Evolutionary conservation across 805 yeast genomes (phyloP).

Genomic region (Maudiozyma pseudohumilis): DNA sequence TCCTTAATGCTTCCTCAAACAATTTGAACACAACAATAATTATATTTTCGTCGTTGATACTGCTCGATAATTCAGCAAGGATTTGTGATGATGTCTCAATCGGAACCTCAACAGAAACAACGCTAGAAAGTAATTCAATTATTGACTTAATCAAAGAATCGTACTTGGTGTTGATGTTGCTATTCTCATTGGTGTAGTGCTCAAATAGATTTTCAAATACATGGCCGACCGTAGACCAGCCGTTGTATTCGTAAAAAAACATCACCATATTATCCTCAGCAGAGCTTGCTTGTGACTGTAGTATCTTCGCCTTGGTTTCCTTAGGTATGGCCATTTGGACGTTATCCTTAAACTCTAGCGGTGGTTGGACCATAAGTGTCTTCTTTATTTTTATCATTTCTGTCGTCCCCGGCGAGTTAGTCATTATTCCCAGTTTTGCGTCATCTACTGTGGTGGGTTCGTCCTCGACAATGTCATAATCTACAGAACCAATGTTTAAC

Average conservation of each 20-base stretch:
- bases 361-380: constrained; percentile 43
- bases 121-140: constrained; percentile 40
- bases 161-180: constrained; percentile 24
- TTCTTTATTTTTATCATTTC: constrained; percentile 44
- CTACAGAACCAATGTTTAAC: constrained; percentile 31
- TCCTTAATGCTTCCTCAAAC: constrained; percentile 58
- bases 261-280: constrained; percentile 36
- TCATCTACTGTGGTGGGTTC: neutral
- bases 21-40: constrained; percentile 52
- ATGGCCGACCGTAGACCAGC: constrained; percentile 82
- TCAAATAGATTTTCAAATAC: constrained; percentile 50
- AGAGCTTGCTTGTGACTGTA: constrained; percentile 26
- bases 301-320: constrained; percentile 62
- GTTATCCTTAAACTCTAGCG: constrained; percentile 40
- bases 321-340: constrained; percentile 37
- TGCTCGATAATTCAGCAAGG: constrained; percentile 30
- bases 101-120: constrained; percentile 32
- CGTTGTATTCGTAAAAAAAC: constrained; percentile 66
- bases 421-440: neutral
- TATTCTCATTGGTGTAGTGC: constrained; percentile 21
- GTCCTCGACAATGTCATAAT: constrained; percentile 35
- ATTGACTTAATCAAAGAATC: constrained; percentile 40
- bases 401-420: neutral
- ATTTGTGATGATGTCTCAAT: constrained; percentile 34
- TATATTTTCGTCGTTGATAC: constrained; percentile 46